A percentile compares a stretch with the other conserved stretches of the same genome.
Conservation (phyloP, 2,329 filamentous ascomycete genomes). For the Fusarium udum region DNA sequence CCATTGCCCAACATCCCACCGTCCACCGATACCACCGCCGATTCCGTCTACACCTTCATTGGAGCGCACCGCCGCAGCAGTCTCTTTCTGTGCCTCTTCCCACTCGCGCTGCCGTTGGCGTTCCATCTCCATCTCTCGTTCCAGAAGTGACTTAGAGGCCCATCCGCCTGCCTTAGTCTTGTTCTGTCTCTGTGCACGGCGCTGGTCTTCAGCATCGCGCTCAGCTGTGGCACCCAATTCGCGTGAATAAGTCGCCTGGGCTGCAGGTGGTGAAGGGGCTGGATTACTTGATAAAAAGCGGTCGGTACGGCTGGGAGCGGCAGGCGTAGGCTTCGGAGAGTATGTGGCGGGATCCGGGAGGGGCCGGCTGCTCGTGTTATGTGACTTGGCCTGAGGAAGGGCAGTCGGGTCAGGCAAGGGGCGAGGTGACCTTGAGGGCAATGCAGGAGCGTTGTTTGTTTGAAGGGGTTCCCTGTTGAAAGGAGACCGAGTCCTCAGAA, state of each 20-base stretch:
- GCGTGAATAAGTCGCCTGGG: slow-evolving; percentile 63
- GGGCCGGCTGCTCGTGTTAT: slow-evolving; percentile 25
- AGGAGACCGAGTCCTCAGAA: slow-evolving; percentile 64
- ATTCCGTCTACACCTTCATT: slow-evolving; percentile 67
- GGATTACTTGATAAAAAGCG: slow-evolving; percentile 66
- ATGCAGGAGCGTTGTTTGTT: slow-evolving; percentile 38
- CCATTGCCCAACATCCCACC: slow-evolving; percentile 83
- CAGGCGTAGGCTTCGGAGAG: slow-evolving; percentile 30
- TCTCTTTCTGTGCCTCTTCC: slow-evolving; percentile 78
- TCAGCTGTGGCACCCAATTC: slow-evolving; percentile 67
- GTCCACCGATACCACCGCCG: slow-evolving; percentile 72
- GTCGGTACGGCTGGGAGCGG: slow-evolving; percentile 61
- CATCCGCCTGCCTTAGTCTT: slow-evolving; percentile 70
- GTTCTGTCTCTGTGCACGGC: slow-evolving; percentile 65
- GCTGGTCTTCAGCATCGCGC: slow-evolving; percentile 69
- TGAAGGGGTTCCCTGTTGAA: slow-evolving; percentile 50
- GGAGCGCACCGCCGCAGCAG: slow-evolving; percentile 63
- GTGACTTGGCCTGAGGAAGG: slow-evolving; percentile 20
- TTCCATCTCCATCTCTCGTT: slow-evolving; percentile 84
- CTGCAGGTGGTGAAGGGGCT: slow-evolving; percentile 53
- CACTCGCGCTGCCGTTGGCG: slow-evolving; percentile 80
- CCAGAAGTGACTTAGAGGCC: slow-evolving; percentile 75
- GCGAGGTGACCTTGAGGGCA: slow-evolving; percentile 51
- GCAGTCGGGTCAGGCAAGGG: slow-evolving; percentile 62
- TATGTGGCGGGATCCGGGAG: slow-evolving; percentile 36